Conservation (phyloP, 1,284 basidiomycete species). For the Ganoderma meredithae region DNA sequence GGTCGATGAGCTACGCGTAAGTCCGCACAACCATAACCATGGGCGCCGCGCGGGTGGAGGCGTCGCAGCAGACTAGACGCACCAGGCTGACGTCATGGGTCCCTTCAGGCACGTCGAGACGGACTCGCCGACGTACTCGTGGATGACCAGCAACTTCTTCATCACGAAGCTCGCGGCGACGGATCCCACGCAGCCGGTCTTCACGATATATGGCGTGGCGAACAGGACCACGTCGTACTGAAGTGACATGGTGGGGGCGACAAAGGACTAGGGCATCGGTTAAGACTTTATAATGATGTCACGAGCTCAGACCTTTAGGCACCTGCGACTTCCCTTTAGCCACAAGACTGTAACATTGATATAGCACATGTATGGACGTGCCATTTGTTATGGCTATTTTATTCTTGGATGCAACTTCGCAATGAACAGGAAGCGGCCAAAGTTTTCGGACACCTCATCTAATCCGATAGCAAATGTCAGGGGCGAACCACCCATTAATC, state of each 20-base stretch:
- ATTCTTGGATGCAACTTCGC: not conserved
- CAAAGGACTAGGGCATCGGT: not conserved
- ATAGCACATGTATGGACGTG: not conserved
- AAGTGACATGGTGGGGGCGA: not conserved
- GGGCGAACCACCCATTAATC: not conserved
- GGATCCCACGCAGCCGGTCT: not conserved
- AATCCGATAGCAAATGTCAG: too few species aligned
- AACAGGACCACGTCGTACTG: not conserved
- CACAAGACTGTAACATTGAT: not conserved
- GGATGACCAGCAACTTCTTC: slow-evolving; percentile 11
- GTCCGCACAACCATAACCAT: slow-evolving; percentile 2
- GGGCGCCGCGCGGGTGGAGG: not conserved
- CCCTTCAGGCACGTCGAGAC: slow-evolving; percentile 3
- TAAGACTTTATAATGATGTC: not conserved
- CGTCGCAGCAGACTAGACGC: not conserved
- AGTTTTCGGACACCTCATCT: too few species aligned
- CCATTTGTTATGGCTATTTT: not conserved
- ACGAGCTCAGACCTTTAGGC: not conserved
- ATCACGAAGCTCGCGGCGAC: not conserved
- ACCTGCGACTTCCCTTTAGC: not conserved
- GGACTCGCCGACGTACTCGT: slow-evolving; percentile 8
- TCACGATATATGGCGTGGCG: slow-evolving; percentile 7
- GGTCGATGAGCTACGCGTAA: slow-evolving; percentile 3
- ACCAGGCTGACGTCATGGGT: not conserved
- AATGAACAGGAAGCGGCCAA: not conserved